Evolutionary conservation across 768 basidiomycete genomes (phyloP), one percentile per base, ranked within the genome.

Genomic region (Bullera alba): DNA sequence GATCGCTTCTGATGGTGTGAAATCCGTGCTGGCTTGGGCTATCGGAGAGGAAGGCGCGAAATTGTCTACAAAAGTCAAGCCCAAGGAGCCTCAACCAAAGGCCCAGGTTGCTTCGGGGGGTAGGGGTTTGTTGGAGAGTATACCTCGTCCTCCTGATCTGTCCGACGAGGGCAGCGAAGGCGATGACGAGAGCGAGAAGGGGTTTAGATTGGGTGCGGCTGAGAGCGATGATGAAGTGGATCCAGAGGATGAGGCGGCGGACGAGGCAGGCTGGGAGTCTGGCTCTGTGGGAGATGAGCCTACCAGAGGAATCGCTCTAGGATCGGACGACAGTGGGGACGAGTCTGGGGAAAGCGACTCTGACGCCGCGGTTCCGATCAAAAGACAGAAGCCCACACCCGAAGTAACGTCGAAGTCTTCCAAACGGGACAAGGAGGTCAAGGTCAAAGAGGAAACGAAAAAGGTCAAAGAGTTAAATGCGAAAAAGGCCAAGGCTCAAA

Each of bases 1-100:
- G 66, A 69, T 77, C n/a, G 74, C 90, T 10, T 82, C 86, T 1
- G 73, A 76, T 2, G 80, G 80, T 56, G 75, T 87, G 1, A 73
- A 74, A 5, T 66, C 70, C 21, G 77, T 79, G 14, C 63, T 90
- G 1, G 76, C 76, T 8, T 75, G 76, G 42, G 67, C 89, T 14
- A 46, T 65, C 2, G 67, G 64, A 15, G 65, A 71, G 42, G 55
- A 67, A 28, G 60, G 61, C 0, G 65, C 62, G 7, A 63, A 54
- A 35, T 47, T 69, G 27, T 38, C 46, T 29, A 36, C 29, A 69
- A 69, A 60, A 6, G 56, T 35, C 16, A 50, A n/a, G n/a, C n/a
- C n/a, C n/a, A n/a, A n/a, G n/a, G n/a, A n/a, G n/a, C n/a, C n/a
- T n/a, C n/a, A n/a, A n/a, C n/a, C n/a, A n/a, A n/a, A n/a, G n/a